Conservation (phyloP, 148 eudicot species). For the Oxyria digyna region DNA sequence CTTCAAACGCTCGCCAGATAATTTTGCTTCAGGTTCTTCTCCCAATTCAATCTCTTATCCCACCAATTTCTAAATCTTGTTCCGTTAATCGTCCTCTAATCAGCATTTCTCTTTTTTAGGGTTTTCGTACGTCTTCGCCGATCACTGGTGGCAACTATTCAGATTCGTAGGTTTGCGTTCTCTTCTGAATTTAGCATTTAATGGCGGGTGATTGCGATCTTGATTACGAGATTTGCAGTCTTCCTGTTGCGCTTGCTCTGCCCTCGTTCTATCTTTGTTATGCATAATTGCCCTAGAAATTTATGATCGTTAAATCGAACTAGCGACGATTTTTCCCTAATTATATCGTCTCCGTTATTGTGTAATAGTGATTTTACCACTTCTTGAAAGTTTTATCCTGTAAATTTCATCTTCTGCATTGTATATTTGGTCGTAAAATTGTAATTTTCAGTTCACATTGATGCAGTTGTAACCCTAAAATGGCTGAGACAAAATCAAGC, state of each 20-base stretch:
- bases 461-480: conserved; percentile 10
- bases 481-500: conserved; percentile 32
- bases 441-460: not conserved
- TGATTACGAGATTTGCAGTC: not conserved
- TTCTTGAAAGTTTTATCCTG: not conserved
- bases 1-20: conserved; percentile 1
- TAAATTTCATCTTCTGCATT: not conserved
- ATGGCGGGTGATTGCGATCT: not conserved
- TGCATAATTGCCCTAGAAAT: no score
- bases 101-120: not conserved
- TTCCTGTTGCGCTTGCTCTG: not conserved
- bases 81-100: not conserved
- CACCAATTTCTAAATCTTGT: not conserved
- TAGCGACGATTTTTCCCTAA: not conserved
- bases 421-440: not conserved
- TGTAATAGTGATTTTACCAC: not conserved
- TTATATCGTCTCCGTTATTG: not conserved
- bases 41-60: not conserved
- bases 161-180: not conserved
- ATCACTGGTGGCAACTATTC: not conserved
- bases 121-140: not conserved
- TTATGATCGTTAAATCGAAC: not conserved
- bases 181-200: not conserved
- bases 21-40: not conserved
- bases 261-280: no score